Evolutionary conservation across 176 grass and related monocot species (phyloP), one percentile per base, ranked within the genome.

Genomic region (Aegilops sharonensis): DNA sequence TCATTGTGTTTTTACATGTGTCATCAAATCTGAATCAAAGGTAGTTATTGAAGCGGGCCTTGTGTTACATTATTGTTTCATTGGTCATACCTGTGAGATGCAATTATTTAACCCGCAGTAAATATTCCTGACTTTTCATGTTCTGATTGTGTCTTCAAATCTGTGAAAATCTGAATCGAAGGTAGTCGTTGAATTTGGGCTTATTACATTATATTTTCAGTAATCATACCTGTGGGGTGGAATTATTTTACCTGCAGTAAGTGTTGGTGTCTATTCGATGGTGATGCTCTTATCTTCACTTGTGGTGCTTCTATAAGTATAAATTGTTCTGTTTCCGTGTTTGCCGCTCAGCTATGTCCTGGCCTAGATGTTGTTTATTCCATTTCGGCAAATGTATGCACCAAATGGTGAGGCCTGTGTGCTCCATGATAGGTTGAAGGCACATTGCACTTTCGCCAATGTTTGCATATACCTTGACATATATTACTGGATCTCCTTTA

Each of bases 1-100:
- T 25, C 97, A 99, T 81, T 99, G 97, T 68, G 97, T 96, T 43
- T 99, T 99, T 79, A 99, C 97, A 37, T 99, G 97, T 48, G 90
- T 96, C 39, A 93, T 99, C 60, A 94, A 92, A 85, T 96, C 89
- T 48, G 90, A 91, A 83, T 91, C 84, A 48, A 99, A 96, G 97
- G 97, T 99, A 89, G 45, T 76, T 54, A 20, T 78, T 72, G 42
- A 32, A 43, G 68, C 77, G 57, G 64, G 11, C 4, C 21, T 24
- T 78, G 13, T 43, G 15, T 47, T 65, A 45, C 6, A 35, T 34
- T 86, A 76, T 34, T 71, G 12, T 64, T 40, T 39, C 21, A 45
- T 75, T 75, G 39, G 52, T 79, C 61, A 52, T 79, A 34, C 7
- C 4, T 70, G 18, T 37, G 34, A 21, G 67, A 70, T 70, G 18